Base-by-base conservation (phyloP, 768 basidiomycete genomes). In the Amanita jacksonii region DNA sequence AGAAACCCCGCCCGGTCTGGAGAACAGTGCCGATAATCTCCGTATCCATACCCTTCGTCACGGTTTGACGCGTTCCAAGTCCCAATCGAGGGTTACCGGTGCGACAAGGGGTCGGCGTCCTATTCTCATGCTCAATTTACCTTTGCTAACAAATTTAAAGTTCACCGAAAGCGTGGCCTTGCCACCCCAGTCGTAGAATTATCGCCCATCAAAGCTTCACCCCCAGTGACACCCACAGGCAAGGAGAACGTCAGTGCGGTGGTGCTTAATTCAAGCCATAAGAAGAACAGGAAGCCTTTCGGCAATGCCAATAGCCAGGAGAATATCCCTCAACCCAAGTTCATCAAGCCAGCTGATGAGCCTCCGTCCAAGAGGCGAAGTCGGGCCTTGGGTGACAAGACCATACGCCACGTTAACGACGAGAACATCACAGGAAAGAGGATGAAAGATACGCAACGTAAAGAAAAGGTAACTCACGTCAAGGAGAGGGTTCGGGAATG, bases 401-500 rank as follows among this genome's bases (percentile, higher is more conserved):
- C 38, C n/a, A 23, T 23, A 13, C 46, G 38, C 16, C 36, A 35
- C 24, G 27, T 36, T 41, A 37, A 47, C 39, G 20, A 39, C 9
- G 38, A 41, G 42, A 48, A 49, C 35, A 25, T 35, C 19, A 45
- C 47, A 28, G 13, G 46, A 45, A 50, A 45, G 24, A 37, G 48
- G 30, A 41, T 32, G 30, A 52, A 49, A 23, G 53, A 51, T 28
- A 41, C 47, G 9, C 42, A 15, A 23, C 24, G 32, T 19, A 44
- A 44, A 42, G 38, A 28, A 48, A 48, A 63, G 47, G 70, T 69
- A 41, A 73, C 72, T 35, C 66, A 61, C 43, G 73, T 72, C 13
- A 72, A 70, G 46, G 74, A 83, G 46, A 68, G 85, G 8, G 79
- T 86, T 51, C 68, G 68, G 51, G 84, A 85, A 52, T 87, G 85